Percentiles rank a stretch among this genome's conserved stretches.
phyloP scores from a whole-genome alignment of 257 asterid genomes.

The Solanum medicagineum region DNA sequence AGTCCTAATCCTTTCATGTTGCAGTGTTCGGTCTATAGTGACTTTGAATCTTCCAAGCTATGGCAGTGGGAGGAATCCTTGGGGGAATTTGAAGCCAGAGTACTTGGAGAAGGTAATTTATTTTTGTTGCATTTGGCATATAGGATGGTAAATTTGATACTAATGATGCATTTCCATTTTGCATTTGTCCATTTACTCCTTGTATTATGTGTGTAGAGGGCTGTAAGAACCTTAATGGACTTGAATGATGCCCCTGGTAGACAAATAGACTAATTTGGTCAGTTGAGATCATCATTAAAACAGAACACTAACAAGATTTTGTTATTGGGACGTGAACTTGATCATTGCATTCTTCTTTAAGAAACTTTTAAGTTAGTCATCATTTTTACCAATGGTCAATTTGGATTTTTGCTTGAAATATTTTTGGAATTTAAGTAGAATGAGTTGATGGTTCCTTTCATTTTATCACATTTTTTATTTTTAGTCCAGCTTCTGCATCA shows the following conservation, averaged over 20 bases:
- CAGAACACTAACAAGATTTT: neutral
- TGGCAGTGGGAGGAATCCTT: slow-evolving; percentile 95
- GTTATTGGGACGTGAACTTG: neutral
- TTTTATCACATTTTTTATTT: neutral
- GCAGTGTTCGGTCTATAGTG: slow-evolving; percentile 89
- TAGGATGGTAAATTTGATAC: neutral
- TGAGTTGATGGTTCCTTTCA: neutral
- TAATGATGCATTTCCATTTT: neutral
- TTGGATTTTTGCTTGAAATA: neutral
- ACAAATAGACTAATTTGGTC: neutral
- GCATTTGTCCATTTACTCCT: neutral
- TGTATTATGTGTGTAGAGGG: neutral
- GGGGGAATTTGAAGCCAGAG: slow-evolving; percentile 78
- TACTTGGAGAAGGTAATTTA: slow-evolving; percentile 67
- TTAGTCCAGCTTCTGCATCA: neutral
- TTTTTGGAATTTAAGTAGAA: neutral
- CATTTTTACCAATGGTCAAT: neutral
- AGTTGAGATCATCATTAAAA: neutral
- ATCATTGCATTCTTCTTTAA: neutral
- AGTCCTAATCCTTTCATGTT: neutral
- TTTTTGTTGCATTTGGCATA: neutral
- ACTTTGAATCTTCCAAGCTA: slow-evolving; percentile 91
- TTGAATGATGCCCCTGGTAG: neutral
- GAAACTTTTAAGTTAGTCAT: neutral
- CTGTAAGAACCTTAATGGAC: neutral